Evolutionary conservation across 2,329 filamentous ascomycete genomes (phyloP), one percentile per base, ranked within the genome.

Genomic region (Alternaria arbusti): DNA sequence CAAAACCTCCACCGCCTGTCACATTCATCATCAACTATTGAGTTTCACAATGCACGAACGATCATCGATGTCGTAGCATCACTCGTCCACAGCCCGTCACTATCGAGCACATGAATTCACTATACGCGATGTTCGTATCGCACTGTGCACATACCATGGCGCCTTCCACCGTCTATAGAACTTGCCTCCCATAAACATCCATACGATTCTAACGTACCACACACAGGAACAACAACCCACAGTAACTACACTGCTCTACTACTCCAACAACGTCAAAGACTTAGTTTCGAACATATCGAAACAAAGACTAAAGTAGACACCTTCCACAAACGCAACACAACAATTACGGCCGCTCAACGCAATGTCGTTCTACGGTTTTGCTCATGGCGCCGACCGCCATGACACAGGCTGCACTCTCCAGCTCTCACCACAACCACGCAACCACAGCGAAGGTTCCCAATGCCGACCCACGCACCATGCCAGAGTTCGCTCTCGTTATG

Each of bases 381-480:
- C 30, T 25, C 55, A 60, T 49, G 55, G 54, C 46, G 55, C 49
- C 23, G 62, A 22, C 15, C 50, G 45, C n/a, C 30, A 30, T 3
- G 11, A 47, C 40, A 46, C 22, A 8, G 22, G 32, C 44, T 25
- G 44, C 22, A 32, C 17, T 40, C 23, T 15, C 23, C 49, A 52
- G 11, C 28, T 40, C 20, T 28, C 3, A 52, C 8, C 13, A 25
- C 28, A 52, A 9, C 49, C 15, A 22, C 30, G 23, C 22, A 22
- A 51, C 54, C 61, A 49, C 36, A 40, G 36, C 36, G 36, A 40
- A 17, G 36, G 36, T n/a, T 40, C 36, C 32, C 32, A 36, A n/a
- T 40, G 17, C n/a, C 5, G 23, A 50, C 47, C 6, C 52, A 66
- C 11, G 64, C 66, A 17, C 59, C 72, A 36, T 45, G 66, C 43